Base-by-base conservation (phyloP, 306 rosid species). In the Alnus glutinosa region DNA sequence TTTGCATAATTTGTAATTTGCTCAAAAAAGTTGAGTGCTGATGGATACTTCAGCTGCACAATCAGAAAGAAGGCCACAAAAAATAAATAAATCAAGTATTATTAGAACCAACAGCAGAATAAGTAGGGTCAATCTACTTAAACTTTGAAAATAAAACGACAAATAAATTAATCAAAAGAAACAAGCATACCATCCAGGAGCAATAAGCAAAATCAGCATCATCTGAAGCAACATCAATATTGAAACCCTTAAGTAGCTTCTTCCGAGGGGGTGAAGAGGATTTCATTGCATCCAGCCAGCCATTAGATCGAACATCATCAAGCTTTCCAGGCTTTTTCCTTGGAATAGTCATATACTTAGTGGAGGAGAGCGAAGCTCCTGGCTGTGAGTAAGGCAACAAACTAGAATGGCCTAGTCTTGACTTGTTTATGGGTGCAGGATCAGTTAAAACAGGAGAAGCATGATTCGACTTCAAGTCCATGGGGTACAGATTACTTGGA, bases 231-330 rank as follows among this genome's bases (percentile, higher is more conserved):
- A 84, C 69, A 51, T 89, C 93, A 32, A 75, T 39, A 51, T 55
- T 77, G 9, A 86, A 85, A 39, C 89, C 92, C 83, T 84, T 89
- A 44, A 70, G 82, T 2, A 76, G 74, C 86, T 95, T 95, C 90
- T 91, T 92, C 74, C 90, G 79, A 0, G 97, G 97, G 75, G 98
- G 98, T 0, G 98, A 95, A 75, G 98, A 95, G 14, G 98, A 91
- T 74, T 78, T 89, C 98, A 95, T 95, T 75, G 97, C 98, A 76
- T 95, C 98, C 59, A 95, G 83, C 98, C 92, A 92, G n/a, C 97
- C 95, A 47, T 95, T 95, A 66, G 91, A 85, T 64, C 91, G 75
- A 1, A 95, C 97, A 87, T 95, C 98, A 71, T 95, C 97, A 73
- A 88, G 71, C 75, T 82, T 86, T 7, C 85, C 92, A 0, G 86